Evolutionary conservation across 441 rosid genomes (phyloP), one percentile per base, ranked within the genome.

Genomic region (Lepidium campestre): DNA sequence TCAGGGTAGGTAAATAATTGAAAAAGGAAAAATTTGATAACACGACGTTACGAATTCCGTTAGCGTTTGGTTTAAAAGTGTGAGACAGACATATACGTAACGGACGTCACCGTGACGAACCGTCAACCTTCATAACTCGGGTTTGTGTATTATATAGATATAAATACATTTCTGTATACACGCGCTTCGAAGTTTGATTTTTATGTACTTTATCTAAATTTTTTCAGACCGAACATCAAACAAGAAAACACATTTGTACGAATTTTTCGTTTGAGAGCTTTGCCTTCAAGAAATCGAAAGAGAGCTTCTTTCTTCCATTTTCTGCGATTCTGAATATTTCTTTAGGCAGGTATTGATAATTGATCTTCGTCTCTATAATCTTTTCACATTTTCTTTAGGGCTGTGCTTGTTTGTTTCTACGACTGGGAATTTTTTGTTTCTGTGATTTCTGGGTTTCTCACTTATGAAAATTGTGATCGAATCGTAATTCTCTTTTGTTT

Each of bases 51-150:
- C 32, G 10, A 22, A 19, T 4, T 19, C 65, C 65, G 65, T 47
- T 49, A 57, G 35, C 27, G 57, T 55, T 39, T 52, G 52, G 73
- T 49, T 29, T 59, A 20, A 29, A 50, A 65, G 61, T 40, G 17
- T n/a, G n/a, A n/a, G n/a, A n/a, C n/a, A n/a, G n/a, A n/a, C n/a
- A n/a, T n/a, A n/a, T n/a, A n/a, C n/a, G n/a, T n/a, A 57, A 74
- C 78, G 35, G 74, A 68, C 67, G 78, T 62, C 60, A 62, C 27
- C 66, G 60, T 56, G 62, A 52, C 75, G 22, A 65, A 57, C 57
- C 37, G 57, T 71, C 59, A 64, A 69, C 15, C 19, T 31, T 37
- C 36, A 62, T 31, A 53, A 8, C 15, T 63, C 44, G 44, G 52
- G 39, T 20, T 55, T 29, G 49, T 39, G 40, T 37, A 58, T 34